A percentile compares a stretch with the other conserved stretches of the same genome.
These are phyloP conservation scores for Salvia sclarea DNA, from an alignment of 305 asterid genomes.

Conservation along the genomic window DNA sequence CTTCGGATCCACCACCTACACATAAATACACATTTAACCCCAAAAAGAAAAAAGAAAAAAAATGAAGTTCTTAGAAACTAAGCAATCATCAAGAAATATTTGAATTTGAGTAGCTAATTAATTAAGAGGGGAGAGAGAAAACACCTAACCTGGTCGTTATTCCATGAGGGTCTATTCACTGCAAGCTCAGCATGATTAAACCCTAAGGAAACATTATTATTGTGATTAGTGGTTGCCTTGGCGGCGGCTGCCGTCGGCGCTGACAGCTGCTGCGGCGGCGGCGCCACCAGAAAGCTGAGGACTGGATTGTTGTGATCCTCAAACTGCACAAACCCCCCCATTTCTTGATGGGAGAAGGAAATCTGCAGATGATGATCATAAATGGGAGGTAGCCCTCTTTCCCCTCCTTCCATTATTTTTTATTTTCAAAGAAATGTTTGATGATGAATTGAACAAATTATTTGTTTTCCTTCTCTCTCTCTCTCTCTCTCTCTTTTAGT, in stretches of 20 bases:
- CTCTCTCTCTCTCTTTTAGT: conserved; percentile 27
- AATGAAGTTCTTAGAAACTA: conserved; percentile 36
- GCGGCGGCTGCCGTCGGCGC: conserved; percentile 3
- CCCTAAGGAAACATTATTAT: conserved; percentile 50
- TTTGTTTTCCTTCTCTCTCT: not conserved
- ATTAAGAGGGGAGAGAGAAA: not conserved
- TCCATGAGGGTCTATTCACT: conserved; percentile 65
- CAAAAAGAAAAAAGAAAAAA: not conserved
- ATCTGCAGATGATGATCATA: conserved; percentile 53
- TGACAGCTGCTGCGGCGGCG: conserved; percentile 42
- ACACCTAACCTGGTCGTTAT: conserved; percentile 58
- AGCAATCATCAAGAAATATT: conserved; percentile 38
- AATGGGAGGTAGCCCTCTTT: conserved; percentile 49
- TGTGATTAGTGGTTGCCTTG: conserved; percentile 31
- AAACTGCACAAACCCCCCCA: conserved; percentile 83
- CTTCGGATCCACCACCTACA: conserved; percentile 57
- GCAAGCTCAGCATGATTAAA: conserved; percentile 49
- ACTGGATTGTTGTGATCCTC: conserved; percentile 72
- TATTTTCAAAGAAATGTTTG: conserved; percentile 34
- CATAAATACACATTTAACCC: conserved; percentile 34
- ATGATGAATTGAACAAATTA: conserved; percentile 48
- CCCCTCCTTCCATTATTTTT: conserved; percentile 69
- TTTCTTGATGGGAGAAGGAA: conserved; percentile 46
- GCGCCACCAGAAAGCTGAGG: conserved; percentile 58
- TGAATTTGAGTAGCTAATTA: conserved; percentile 23